Conservation (phyloP, 257 asterid species). For the Nicotiana knightiana region DNA sequence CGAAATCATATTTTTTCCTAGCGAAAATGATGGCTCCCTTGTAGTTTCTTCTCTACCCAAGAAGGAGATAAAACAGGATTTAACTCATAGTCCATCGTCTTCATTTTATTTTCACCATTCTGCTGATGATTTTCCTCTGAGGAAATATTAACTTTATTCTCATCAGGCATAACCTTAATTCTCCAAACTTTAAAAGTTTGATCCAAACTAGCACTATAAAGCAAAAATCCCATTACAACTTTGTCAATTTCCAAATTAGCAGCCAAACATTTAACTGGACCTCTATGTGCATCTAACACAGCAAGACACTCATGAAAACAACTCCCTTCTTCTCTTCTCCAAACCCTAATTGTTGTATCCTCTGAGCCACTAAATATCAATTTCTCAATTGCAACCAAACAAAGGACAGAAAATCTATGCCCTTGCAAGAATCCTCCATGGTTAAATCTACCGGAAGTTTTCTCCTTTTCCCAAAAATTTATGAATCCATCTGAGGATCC, state of each 20-base stretch:
- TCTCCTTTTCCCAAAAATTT: slow-evolving; percentile 92
- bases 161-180: slow-evolving; percentile 69
- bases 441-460: slow-evolving; percentile 56
- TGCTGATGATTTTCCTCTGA: not conserved
- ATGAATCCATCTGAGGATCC: slow-evolving; percentile 87
- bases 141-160: slow-evolving; percentile 16
- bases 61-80: slow-evolving; percentile 92
- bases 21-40: slow-evolving; percentile 41
- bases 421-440: slow-evolving; percentile 90
- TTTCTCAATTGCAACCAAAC: slow-evolving; percentile 66
- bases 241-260: slow-evolving; percentile 73
- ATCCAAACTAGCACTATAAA: slow-evolving; percentile 78
- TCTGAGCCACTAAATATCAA: slow-evolving; percentile 81
- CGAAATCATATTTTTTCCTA: not conserved
- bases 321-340: slow-evolving; percentile 90
- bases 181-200: slow-evolving; percentile 93
- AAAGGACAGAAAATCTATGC: slow-evolving; percentile 68
- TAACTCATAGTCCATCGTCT: slow-evolving; percentile 41
- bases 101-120: slow-evolving; percentile 14
- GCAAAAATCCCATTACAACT: slow-evolving; percentile 62
- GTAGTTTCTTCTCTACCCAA: slow-evolving; percentile 86
- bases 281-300: slow-evolving; percentile 78
- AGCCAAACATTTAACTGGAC: slow-evolving; percentile 77
- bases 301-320: slow-evolving; percentile 84
- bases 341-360: slow-evolving; percentile 76